These are phyloP conservation scores for Trichoderma endophyticum DNA, from an alignment of 2,329 filamentous ascomycete genomes.

Conservation along the genomic window DNA sequence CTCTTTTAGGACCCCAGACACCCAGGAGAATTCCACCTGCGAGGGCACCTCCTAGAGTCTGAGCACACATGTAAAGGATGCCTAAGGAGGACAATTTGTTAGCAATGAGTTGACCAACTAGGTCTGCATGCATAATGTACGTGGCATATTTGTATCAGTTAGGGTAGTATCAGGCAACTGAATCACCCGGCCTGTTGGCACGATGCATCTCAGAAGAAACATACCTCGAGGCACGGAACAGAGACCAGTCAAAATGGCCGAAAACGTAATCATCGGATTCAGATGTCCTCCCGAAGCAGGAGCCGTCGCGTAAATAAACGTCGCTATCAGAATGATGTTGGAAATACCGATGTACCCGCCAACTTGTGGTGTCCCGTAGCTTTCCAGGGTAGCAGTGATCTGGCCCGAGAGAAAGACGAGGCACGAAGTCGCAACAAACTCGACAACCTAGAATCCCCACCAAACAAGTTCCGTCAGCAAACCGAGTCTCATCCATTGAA, in stretches of 20 bases:
- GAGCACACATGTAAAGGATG: conserved; percentile 45
- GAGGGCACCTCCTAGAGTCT: conserved; percentile 43
- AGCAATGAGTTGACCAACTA: not conserved
- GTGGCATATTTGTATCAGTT: not conserved
- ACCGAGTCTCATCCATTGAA: not conserved
- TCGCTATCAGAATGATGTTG: conserved; percentile 40
- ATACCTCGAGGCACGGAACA: conserved; percentile 44
- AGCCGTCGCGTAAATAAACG: conserved; percentile 49
- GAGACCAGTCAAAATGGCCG: conserved; percentile 49
- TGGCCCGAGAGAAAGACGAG: conserved; percentile 33
- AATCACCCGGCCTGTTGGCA: not conserved
- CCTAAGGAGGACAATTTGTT: conserved; percentile 22
- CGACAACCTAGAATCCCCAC: conserved; percentile 27
- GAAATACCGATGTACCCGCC: conserved; percentile 36
- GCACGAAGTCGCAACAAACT: conserved; percentile 29
- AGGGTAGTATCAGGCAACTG: not conserved
- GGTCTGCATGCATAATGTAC: not conserved
- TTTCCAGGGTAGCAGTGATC: conserved; percentile 30
- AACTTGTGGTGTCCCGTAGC: conserved; percentile 27
- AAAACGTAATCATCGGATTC: conserved; percentile 52
- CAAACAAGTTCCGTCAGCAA: not conserved
- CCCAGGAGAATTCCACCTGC: conserved; percentile 43
- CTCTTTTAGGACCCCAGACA: conserved; percentile 31
- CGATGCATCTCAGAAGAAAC: not conserved
- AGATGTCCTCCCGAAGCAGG: conserved; percentile 51